phyloP scores from a whole-genome alignment of 73 alveolate species.

The Tetrahymena thermophila region DNA sequence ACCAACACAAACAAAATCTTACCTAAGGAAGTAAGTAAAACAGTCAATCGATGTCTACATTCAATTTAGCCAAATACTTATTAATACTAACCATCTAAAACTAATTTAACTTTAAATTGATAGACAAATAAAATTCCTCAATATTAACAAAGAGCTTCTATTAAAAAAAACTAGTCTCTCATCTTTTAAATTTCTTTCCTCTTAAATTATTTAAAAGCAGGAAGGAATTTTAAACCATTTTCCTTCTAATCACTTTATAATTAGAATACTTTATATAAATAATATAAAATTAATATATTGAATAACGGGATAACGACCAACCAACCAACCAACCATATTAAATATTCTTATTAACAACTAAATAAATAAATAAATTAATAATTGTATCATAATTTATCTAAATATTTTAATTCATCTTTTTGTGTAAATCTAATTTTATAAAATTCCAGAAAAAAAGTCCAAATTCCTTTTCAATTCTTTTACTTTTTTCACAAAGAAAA shows the following conservation, averaged over 20 bases:
- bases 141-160: background rate
- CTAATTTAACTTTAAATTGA: background rate
- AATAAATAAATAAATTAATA: background rate
- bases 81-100: background rate
- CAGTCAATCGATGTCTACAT: background rate
- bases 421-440: background rate
- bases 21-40: background rate
- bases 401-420: background rate
- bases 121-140: background rate
- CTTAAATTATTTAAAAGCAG: background rate
- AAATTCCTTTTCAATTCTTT: background rate
- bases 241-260: background rate
- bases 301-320: background rate
- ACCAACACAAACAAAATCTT: no score
- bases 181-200: background rate
- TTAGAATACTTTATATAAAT: background rate
- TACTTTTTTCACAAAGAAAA: background rate
- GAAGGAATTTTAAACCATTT: background rate
- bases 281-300: background rate
- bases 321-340: background rate
- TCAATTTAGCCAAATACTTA: background rate
- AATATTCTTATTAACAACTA: no score
- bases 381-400: background rate
- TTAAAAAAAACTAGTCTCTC: background rate
- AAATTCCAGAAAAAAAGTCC: background rate